Conservation (phyloP, 208 protist species). For the Trypanosoma avium region DNA sequence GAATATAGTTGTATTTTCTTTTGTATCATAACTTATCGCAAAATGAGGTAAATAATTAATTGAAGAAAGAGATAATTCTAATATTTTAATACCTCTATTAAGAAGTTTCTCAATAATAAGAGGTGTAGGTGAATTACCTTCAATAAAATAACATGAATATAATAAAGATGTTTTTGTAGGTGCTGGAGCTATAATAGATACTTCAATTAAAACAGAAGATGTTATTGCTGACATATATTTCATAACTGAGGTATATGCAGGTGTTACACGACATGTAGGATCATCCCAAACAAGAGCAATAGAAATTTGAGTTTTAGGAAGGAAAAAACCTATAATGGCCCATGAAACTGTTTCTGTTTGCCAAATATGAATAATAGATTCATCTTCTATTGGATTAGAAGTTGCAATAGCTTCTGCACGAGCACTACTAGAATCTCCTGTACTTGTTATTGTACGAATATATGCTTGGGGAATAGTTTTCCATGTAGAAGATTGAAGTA, state of each 20-base stretch:
- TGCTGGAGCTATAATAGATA: conserved; percentile 34
- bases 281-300: conserved; percentile 66
- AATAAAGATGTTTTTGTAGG: conserved; percentile 16
- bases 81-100: conserved; percentile 35
- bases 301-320: conserved; percentile 18
- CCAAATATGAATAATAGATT: conserved; percentile 30
- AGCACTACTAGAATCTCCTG: not conserved
- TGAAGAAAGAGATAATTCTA: conserved; percentile 42
- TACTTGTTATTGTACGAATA: not conserved
- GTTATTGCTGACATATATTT: conserved; percentile 41
- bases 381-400: conserved; percentile 6
- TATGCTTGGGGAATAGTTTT: not conserved
- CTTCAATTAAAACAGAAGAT: conserved; percentile 38
- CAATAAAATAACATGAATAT: conserved; percentile 7
- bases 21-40: conserved; percentile 30
- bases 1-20: conserved; percentile 39
- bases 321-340: conserved; percentile 53
- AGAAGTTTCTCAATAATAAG: conserved; percentile 47
- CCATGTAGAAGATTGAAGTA: conserved; percentile 5
- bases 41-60: conserved; percentile 62
- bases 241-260: conserved; percentile 38
- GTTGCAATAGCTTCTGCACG: conserved; percentile 11
- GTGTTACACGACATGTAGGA: conserved; percentile 29
- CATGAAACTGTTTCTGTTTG: conserved; percentile 52
- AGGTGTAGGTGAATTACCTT: conserved; percentile 18